Percentiles rank a stretch among this genome's conserved stretches.
phyloP scores from a whole-genome alignment of 352 stramenopile species.

The Pythium volutum region DNA sequence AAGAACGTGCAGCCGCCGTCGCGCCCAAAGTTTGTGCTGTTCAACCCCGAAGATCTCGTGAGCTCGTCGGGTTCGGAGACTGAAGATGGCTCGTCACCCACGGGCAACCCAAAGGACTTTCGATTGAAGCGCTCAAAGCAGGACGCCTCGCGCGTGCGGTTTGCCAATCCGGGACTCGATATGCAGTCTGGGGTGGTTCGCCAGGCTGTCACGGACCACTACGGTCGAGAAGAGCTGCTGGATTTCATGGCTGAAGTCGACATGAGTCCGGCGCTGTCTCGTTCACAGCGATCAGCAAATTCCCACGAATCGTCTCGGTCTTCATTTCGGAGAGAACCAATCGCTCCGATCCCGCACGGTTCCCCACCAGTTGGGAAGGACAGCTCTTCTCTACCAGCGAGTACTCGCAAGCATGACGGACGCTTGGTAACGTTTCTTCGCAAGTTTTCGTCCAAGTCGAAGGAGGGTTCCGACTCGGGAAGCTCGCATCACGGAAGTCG shows the following conservation, averaged over 20 bases:
- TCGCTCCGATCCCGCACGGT: not conserved
- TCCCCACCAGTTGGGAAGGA: constrained; percentile 9
- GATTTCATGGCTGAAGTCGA: constrained; percentile 26
- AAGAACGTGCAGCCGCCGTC: constrained; percentile 42
- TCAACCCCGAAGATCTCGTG: constrained; percentile 45
- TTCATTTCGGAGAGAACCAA: constrained; percentile 1
- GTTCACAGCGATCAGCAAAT: not conserved
- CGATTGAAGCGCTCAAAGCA: constrained; percentile 16
- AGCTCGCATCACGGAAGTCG: constrained; percentile 14
- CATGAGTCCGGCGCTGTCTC: not conserved
- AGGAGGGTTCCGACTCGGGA: constrained; percentile 12
- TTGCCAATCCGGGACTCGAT: constrained; percentile 19
- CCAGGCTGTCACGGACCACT: constrained; percentile 26
- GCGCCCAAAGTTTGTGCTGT: constrained; percentile 52
- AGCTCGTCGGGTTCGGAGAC: constrained; percentile 17
- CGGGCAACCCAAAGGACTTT: constrained; percentile 18
- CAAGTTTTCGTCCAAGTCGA: constrained; percentile 29
- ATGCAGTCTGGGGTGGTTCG: constrained; percentile 24
- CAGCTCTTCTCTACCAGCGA: not conserved
- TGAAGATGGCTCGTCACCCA: constrained; percentile 12
- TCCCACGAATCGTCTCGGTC: not conserved
- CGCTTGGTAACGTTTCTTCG: constrained; percentile 20
- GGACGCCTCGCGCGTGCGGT: constrained; percentile 7
- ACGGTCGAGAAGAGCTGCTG: constrained; percentile 26
- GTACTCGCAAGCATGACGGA: constrained; percentile 11